Evolutionary conservation across 2,329 filamentous ascomycete genomes (phyloP).

Genomic region (Exophiala xenobiotica): DNA sequence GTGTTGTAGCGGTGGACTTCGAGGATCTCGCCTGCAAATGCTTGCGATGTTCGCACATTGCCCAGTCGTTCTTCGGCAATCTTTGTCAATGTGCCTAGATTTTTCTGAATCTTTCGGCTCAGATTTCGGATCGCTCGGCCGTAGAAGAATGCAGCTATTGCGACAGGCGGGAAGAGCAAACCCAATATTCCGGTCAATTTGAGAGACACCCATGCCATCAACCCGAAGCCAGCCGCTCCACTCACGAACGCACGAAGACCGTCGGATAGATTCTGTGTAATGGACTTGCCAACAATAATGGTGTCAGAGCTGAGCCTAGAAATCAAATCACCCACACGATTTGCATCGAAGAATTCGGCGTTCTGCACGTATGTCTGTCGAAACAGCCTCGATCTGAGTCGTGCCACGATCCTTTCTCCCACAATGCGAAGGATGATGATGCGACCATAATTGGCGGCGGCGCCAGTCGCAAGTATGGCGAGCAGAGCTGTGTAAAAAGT

Average conservation of each 20-base stretch:
- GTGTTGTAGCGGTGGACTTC: conserved; percentile 89
- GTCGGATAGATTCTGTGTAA: conserved; percentile 96
- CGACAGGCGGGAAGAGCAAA: conserved; percentile 86
- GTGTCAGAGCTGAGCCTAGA: conserved; percentile 94
- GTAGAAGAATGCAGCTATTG: conserved; percentile 86
- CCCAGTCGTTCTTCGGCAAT: conserved; percentile 97
- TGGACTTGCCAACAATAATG: conserved; percentile 96
- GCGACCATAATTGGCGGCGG: conserved; percentile 86
- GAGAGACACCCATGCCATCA: conserved; percentile 95
- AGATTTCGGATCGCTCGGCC: conserved; percentile 84
- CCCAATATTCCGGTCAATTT: conserved; percentile 84
- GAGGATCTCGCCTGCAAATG: conserved; percentile 88
- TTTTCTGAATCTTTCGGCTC: conserved; percentile 90
- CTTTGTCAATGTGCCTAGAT: conserved; percentile 87
- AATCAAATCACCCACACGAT: conserved; percentile 92
- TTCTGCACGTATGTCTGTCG: conserved; percentile 93
- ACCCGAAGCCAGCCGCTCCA: conserved; percentile 79
- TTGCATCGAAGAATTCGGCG: conserved; percentile 91
- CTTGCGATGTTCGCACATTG: conserved; percentile 94
- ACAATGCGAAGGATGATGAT: conserved; percentile 92
- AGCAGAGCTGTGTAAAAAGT: conserved; percentile 87
- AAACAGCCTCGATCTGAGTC: conserved; percentile 85
- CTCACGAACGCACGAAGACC: conserved; percentile 89
- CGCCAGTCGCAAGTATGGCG: conserved; percentile 75
- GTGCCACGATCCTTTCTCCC: conserved; percentile 88